A percentile compares a stretch with the other conserved stretches of the same genome.
Conservation (phyloP, 495 filamentous ascomycete species). For the Xylaria acuta region DNA sequence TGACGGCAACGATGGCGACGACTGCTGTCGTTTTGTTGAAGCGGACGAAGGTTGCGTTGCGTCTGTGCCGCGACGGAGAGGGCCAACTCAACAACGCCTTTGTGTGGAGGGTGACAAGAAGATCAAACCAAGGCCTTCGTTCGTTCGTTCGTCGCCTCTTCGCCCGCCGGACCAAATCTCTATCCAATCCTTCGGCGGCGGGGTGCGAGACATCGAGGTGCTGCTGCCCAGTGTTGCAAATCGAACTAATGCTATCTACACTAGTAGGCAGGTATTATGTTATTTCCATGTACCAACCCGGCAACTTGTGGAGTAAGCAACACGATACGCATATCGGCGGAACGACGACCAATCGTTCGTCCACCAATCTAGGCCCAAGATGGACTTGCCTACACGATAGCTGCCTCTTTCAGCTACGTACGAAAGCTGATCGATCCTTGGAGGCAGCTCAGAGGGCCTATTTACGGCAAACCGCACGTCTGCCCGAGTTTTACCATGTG, state of each 20-base stretch:
- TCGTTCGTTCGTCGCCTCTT: no score
- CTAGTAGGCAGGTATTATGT: background rate
- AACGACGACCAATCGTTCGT: background rate
- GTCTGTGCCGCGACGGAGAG: background rate
- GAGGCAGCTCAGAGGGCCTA: background rate
- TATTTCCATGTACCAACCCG: background rate
- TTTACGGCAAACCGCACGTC: background rate
- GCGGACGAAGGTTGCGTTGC: background rate
- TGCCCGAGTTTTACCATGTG: slow-evolving; percentile 1
- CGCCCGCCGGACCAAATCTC: background rate
- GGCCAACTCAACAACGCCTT: background rate
- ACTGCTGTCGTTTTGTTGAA: background rate
- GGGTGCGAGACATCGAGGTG: background rate
- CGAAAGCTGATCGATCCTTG: background rate
- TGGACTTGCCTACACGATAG: background rate
- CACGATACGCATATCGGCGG: slow-evolving; percentile 12
- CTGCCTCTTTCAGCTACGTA: slow-evolving; percentile 1
- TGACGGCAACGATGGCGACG: slow-evolving; percentile 8
- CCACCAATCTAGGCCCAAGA: background rate
- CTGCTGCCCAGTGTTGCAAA: background rate
- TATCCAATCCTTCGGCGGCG: background rate
- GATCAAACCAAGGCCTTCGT: background rate
- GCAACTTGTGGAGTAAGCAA: slow-evolving; percentile 8
- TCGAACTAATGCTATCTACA: background rate
- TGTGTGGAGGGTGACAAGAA: background rate